A percentile compares a stretch with the other conserved stretches of the same genome.
phyloP scores from a whole-genome alignment of 768 basidiomycete genomes.

The Agaricus subrufescens region DNA sequence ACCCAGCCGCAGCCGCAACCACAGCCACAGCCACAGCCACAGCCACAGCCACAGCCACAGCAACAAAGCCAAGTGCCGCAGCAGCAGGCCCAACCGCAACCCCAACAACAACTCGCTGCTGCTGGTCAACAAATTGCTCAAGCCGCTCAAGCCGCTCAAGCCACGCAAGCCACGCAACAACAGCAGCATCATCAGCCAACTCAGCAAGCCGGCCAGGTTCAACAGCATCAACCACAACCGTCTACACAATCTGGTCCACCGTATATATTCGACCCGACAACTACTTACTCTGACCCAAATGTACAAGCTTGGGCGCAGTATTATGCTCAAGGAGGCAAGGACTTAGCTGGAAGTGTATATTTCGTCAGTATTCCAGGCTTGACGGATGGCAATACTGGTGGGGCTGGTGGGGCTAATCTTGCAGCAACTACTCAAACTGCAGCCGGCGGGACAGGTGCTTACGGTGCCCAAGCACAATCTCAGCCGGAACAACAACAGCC shows the following conservation, averaged over 20 bases:
- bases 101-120: slow-evolving; percentile 17
- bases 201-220: slow-evolving; percentile 1
- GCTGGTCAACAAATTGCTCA: slow-evolving; percentile 10
- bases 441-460: not conserved
- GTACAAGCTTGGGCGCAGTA: slow-evolving; percentile 87
- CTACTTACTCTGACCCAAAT: slow-evolving; percentile 71
- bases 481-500: slow-evolving; percentile 20
- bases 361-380: slow-evolving; percentile 77
- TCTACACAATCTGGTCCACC: slow-evolving; percentile 36
- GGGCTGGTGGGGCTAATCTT: slow-evolving; percentile 9
- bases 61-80: not conserved
- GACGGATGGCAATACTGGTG: slow-evolving; percentile 34
- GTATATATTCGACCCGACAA: slow-evolving; percentile 56
- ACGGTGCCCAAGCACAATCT: slow-evolving; percentile 15
- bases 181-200: slow-evolving; percentile 18
- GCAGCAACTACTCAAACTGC: slow-evolving; percentile 12
- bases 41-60: not conserved
- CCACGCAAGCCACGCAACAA: slow-evolving; percentile 12
- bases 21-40: not conserved
- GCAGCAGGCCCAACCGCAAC: slow-evolving; percentile 3
- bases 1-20: slow-evolving; percentile 4
- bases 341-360: slow-evolving; percentile 73
- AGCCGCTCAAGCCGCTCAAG: slow-evolving; percentile 1
- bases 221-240: slow-evolving; percentile 17
- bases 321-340: slow-evolving; percentile 75